phyloP scores from a whole-genome alignment of 495 filamentous ascomycete species.

The Aspergillus homomorphus region DNA sequence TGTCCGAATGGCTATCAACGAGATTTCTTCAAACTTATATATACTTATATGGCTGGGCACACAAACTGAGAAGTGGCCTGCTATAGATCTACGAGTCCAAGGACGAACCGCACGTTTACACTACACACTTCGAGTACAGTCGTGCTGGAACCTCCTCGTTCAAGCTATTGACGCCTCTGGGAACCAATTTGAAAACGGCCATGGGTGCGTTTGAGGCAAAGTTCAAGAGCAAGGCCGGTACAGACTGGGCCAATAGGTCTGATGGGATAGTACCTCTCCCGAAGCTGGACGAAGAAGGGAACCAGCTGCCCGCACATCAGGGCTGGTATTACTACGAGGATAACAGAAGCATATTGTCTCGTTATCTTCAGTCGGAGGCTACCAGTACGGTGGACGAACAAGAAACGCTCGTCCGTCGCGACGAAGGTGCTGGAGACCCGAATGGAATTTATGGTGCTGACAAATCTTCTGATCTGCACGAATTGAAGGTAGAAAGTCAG shows the following conservation, averaged over 20 bases:
- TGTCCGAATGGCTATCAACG: no score
- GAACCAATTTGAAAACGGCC: conserved; percentile 32
- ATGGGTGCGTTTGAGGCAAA: conserved; percentile 49
- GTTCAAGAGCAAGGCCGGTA: conserved; percentile 54
- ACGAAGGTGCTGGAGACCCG: no score
- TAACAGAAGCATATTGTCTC: conserved; percentile 18
- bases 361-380: conserved; percentile 18
- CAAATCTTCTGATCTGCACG: background rate
- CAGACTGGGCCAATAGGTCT: conserved; percentile 52
- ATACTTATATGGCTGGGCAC: background rate
- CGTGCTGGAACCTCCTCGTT: conserved; percentile 23
- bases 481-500: background rate
- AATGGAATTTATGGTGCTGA: no score
- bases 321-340: conserved; percentile 36
- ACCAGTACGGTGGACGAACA: no score
- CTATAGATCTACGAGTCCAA: conserved; percentile 53
- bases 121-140: conserved; percentile 35
- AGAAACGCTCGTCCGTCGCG: no score
- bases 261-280: conserved; percentile 15
- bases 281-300: conserved; percentile 24
- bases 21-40: background rate
- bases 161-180: conserved; percentile 32
- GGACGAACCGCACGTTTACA: conserved; percentile 45
- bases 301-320: conserved; percentile 25
- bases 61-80: background rate